Conservation (phyloP, 129 eudicot genomes). For the Pittosporum tobira region DNA sequence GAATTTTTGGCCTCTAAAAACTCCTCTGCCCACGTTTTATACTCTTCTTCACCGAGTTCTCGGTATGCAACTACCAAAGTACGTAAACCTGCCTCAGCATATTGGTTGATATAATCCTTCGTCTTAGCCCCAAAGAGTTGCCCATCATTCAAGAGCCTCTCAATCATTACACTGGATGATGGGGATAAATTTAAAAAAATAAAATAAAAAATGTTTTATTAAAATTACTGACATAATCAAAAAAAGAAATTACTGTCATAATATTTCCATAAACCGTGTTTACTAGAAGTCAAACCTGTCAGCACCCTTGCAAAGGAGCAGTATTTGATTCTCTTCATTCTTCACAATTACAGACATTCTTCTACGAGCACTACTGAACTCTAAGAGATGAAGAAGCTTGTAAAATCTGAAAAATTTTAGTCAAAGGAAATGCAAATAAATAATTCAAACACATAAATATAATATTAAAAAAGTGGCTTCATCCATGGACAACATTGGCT, state of each 20-base stretch:
- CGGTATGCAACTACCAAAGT: constrained; percentile 80
- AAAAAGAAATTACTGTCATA: too few species aligned
- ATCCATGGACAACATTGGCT: too few species aligned
- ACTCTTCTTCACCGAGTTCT: constrained; percentile 63
- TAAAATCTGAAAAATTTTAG: constrained; percentile 44
- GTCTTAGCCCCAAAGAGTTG: constrained; percentile 48
- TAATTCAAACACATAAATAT: background rate
- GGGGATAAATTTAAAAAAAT: constrained; percentile 8
- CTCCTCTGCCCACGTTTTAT: constrained; percentile 62
- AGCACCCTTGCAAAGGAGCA: constrained; percentile 95
- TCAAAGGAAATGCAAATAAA: too few species aligned
- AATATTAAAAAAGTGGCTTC: too few species aligned
- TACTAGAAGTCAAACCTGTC: constrained; percentile 58
- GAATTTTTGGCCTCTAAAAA: constrained; percentile 60
- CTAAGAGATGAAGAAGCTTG: constrained; percentile 82
- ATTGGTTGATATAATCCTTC: constrained; percentile 58
- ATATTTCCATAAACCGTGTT: background rate
- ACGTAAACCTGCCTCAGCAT: constrained; percentile 94
- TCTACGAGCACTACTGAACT: constrained; percentile 94
- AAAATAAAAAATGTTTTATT: too few species aligned
- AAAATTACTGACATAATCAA: constrained; percentile 1
- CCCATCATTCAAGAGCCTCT: constrained; percentile 54
- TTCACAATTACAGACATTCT: constrained; percentile 90
- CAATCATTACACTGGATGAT: constrained; percentile 77
- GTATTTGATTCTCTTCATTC: constrained; percentile 58